These are phyloP conservation scores for Talaromyces sp. DNA, from an alignment of 2,329 filamentous ascomycete genomes.

Conservation along the genomic window DNA sequence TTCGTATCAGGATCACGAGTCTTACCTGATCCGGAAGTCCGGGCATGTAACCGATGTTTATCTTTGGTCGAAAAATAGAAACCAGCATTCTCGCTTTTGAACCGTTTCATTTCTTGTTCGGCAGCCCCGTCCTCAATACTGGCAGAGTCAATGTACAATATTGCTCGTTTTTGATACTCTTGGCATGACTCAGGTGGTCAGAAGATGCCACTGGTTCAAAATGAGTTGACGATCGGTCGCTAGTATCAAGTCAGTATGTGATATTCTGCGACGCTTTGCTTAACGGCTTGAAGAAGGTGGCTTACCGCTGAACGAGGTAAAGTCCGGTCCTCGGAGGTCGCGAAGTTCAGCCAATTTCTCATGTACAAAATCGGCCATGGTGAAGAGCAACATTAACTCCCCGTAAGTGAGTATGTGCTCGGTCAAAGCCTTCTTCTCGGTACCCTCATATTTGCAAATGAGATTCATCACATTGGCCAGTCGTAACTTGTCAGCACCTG, in stretches of 20 bases:
- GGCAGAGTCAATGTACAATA: not conserved
- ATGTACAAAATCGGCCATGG: conserved; percentile 9
- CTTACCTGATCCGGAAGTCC: conserved; percentile 4
- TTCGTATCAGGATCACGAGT: not conserved
- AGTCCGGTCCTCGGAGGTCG: not conserved
- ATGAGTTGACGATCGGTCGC: not conserved
- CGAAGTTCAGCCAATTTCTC: conserved; percentile 1
- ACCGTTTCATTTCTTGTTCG: not conserved
- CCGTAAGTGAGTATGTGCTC: not conserved
- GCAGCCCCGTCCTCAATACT: not conserved
- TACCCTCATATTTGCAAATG: not conserved
- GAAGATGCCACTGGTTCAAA: not conserved
- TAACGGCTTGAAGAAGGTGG: not conserved
- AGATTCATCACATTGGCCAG: not conserved
- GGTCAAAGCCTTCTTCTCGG: not conserved
- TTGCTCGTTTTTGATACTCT: conserved; percentile 7
- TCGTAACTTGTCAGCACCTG: not conserved
- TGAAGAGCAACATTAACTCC: not conserved
- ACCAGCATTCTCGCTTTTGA: conserved; percentile 10
- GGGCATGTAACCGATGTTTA: not conserved
- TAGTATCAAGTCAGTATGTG: not conserved
- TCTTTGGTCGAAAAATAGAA: not conserved
- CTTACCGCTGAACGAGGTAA: not conserved
- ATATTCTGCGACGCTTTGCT: not conserved
- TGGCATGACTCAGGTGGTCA: not conserved